Evolutionary conservation across 202 grass and related monocot species (phyloP), one percentile per base, ranked within the genome.

Genomic region (Zoysia matrella): DNA sequence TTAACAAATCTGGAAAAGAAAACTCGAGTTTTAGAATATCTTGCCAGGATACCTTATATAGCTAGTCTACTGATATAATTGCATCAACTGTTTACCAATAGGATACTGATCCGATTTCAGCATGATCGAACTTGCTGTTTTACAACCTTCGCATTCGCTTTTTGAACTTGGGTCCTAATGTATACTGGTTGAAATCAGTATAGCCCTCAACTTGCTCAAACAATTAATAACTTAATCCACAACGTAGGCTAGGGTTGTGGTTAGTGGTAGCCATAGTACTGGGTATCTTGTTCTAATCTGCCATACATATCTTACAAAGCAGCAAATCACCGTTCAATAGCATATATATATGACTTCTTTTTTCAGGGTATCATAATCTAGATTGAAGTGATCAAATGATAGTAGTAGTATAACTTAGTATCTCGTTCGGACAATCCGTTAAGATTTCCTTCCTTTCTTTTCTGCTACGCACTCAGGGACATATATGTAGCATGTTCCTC

Each of bases 201-300:
- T 22, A 9, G 36, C 22, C 2, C 51, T 52, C 11, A 78, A 14
- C 5, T 36, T 36, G 64, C 53, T 52, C 15, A 56, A 56, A 79
- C 1, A 80, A 70, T 40, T 70, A 15, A 60, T 49, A 80, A 39
- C 7, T n/a, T 60, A 70, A 22, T 49, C 52, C 43, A 36, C 11
- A n/a, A 48, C 3, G 52, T 47, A 60, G 65, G 42, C 3, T 2
- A 60, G 56, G n/a, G 11, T 3, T 60, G 52, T 39, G 51, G 16
- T 47, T 22, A 22, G 22, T 22, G 22, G 22, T 22, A 47, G 30
- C 11, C 36, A 58, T 70, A 70, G 52, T 6, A 80, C 65, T 16
- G 65, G 52, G 77, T 60, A 80, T 70, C 77, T 1, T 60, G 66
- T 80, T 47, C 77, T 60, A 80, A n/a, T 80, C 12, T 8, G 12